Evolutionary conservation across 1,284 basidiomycete species (phyloP).

Genomic region (Erythrobasidium hasegawianum): DNA sequence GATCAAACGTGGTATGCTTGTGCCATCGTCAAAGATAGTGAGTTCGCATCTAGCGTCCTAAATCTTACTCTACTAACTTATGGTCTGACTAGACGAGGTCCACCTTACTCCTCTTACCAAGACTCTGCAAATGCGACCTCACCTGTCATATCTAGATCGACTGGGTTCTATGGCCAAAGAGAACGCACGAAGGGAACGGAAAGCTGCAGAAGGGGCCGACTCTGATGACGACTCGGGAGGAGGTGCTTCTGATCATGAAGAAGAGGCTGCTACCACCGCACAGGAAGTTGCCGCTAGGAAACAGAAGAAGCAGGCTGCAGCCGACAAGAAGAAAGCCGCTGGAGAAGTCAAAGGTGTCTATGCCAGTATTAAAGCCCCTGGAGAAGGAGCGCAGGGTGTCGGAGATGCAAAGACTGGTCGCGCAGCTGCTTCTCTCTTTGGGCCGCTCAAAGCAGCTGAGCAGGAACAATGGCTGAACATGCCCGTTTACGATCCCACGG

Average conservation of each 20-base stretch:
- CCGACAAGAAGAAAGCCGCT: slow-evolving; percentile 43
- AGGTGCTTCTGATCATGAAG: slow-evolving; percentile 36
- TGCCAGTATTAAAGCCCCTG: slow-evolving; percentile 39
- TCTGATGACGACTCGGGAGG: slow-evolving; percentile 34
- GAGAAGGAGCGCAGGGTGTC: slow-evolving; percentile 25
- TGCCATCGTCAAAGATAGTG: slow-evolving; percentile 44
- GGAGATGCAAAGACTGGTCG: slow-evolving; percentile 40
- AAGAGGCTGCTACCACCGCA: slow-evolving; percentile 42
- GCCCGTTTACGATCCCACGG: slow-evolving; percentile 42
- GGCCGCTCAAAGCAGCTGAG: slow-evolving; percentile 44
- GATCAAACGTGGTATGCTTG: slow-evolving; percentile 47
- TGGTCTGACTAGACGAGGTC: slow-evolving; percentile 43
- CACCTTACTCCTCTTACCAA: slow-evolving; percentile 46
- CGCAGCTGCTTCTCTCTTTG: slow-evolving; percentile 44
- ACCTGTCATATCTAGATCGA: slow-evolving; percentile 46
- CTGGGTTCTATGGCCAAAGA: slow-evolving; percentile 39
- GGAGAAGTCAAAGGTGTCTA: slow-evolving; percentile 44
- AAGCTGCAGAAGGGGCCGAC: slow-evolving; percentile 37
- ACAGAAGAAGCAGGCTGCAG: slow-evolving; percentile 37
- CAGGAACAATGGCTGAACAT: slow-evolving; percentile 43
- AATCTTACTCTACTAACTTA: neutral
- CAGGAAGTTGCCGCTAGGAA: slow-evolving; percentile 39
- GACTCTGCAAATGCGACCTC: slow-evolving; percentile 46
- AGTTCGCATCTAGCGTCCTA: neutral
- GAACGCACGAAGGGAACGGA: slow-evolving; percentile 39